These are phyloP conservation scores for Tephrocybe sp. DNA, from an alignment of 768 basidiomycete species.

Conservation along the genomic window DNA sequence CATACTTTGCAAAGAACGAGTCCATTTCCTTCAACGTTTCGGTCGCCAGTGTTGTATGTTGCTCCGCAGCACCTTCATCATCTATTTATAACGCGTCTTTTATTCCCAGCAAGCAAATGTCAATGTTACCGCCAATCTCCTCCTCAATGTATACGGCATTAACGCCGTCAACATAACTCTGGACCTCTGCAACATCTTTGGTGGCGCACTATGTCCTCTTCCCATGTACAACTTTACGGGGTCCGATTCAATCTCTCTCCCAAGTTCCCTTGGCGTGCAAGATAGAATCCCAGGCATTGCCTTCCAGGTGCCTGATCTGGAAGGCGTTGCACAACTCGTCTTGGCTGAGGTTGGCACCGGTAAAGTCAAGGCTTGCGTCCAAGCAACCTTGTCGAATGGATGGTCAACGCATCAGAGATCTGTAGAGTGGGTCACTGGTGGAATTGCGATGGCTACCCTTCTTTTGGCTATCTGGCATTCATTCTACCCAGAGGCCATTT, in stretches of 20 bases:
- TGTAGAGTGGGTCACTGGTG: conserved; percentile 79
- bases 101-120: conserved; percentile 62
- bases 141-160: conserved; percentile 88
- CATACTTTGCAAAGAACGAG: conserved; percentile 67
- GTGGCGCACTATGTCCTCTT: conserved; percentile 80
- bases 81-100: conserved; percentile 17
- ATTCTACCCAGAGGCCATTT: conserved; percentile 50
- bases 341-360: conserved; percentile 70
- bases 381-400: conserved; percentile 90
- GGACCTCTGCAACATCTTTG: conserved; percentile 77
- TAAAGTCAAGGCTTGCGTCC: conserved; percentile 82
- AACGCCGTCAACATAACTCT: conserved; percentile 82
- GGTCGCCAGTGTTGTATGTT: conserved; percentile 81
- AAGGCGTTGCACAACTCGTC: conserved; percentile 82
- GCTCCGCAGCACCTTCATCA: conserved; percentile 1
- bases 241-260: conserved; percentile 65
- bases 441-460: conserved; percentile 59
- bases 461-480: conserved; percentile 68
- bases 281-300: conserved; percentile 74
- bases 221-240: conserved; percentile 89
- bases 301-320: conserved; percentile 87
- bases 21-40: conserved; percentile 85
- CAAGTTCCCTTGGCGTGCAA: conserved; percentile 54
- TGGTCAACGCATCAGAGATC: conserved; percentile 74
- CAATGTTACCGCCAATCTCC: conserved; percentile 79